Percentiles rank a stretch among this genome's conserved stretches.
These are phyloP conservation scores for Schizochytrium sp. DNA, from an alignment of 108 stramenopile species.

Conservation along the genomic window DNA sequence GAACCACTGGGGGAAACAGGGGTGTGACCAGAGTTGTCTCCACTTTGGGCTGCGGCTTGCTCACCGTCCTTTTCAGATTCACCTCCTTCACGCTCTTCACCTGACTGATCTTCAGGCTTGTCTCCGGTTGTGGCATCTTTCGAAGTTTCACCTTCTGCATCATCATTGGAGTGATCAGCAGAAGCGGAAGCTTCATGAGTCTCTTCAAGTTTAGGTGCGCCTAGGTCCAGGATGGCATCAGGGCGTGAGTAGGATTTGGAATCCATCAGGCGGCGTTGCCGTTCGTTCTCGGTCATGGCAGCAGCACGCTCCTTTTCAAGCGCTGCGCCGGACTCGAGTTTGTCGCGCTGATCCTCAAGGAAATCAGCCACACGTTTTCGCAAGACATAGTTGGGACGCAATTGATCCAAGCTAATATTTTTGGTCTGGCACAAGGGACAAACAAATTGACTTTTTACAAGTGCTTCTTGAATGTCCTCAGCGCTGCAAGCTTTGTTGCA, in stretches of 20 bases:
- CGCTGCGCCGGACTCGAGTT: conserved; percentile 41
- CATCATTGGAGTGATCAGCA: neutral
- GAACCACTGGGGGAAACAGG: no score
- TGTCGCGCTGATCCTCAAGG: conserved; percentile 7
- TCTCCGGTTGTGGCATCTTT: neutral
- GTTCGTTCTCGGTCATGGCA: conserved; percentile 27
- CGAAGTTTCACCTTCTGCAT: neutral
- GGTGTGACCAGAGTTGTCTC: no score
- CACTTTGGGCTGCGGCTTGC: no score
- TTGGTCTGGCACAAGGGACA: conserved; percentile 53
- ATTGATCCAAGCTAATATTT: conserved; percentile 1
- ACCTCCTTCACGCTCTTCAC: neutral
- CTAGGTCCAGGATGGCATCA: conserved; percentile 48
- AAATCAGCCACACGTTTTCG: conserved; percentile 30
- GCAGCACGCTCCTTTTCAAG: conserved; percentile 52
- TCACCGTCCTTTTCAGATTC: no score
- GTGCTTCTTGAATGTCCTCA: conserved; percentile 40
- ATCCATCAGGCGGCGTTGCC: conserved; percentile 49
- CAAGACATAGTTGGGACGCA: neutral
- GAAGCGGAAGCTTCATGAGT: neutral
- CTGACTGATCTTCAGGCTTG: neutral
- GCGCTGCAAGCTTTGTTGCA: neutral
- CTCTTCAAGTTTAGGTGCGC: neutral
- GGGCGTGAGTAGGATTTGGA: conserved; percentile 40
- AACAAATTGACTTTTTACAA: conserved; percentile 58